Conservation (phyloP, 768 basidiomycete species). For the Polyporus arcularius region DNA sequence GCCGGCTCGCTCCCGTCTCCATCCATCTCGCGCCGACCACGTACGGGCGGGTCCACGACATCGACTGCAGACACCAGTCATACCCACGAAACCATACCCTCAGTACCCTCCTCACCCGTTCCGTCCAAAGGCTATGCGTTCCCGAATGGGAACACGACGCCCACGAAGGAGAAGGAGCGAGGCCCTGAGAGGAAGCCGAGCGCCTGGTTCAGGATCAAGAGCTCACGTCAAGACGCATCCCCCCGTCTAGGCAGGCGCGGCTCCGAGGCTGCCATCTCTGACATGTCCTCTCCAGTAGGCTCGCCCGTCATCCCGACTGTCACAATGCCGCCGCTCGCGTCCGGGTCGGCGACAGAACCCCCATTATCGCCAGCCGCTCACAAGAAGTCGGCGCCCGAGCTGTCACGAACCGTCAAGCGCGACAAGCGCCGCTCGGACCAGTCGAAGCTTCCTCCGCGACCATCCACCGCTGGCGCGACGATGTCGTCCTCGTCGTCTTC, state of each 20-base stretch:
- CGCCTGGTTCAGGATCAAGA: constrained; percentile 59
- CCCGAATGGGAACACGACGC: constrained; percentile 29
- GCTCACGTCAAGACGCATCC: constrained; percentile 30
- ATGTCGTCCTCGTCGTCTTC: constrained; percentile 5
- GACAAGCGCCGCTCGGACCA: constrained; percentile 1
- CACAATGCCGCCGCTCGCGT: constrained; percentile 12
- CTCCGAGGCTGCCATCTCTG: constrained; percentile 13
- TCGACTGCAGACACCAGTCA: constrained; percentile 32
- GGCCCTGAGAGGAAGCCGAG: constrained; percentile 42
- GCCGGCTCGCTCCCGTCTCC: constrained; percentile 25
- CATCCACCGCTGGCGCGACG: constrained; percentile 42
- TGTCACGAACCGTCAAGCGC: constrained; percentile 13
- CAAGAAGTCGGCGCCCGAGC: constrained; percentile 27
- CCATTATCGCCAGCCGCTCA: constrained; percentile 7
- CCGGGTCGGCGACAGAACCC: constrained; percentile 13
- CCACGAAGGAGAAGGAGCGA: constrained; percentile 26
- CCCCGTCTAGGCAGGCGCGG: constrained; percentile 4
- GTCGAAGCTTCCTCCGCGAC: constrained; percentile 31
- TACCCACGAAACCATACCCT: constrained; percentile 23
- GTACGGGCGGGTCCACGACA: constrained; percentile 22
- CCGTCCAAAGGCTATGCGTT: constrained; percentile 15
- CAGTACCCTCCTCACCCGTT: constrained; percentile 21
- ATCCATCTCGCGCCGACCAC: constrained; percentile 22
- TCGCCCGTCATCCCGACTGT: constrained; percentile 7
- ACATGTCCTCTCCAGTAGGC: not conserved